Conservation (phyloP, 164 flowering plant species). For the Buxus sempervirens region DNA sequence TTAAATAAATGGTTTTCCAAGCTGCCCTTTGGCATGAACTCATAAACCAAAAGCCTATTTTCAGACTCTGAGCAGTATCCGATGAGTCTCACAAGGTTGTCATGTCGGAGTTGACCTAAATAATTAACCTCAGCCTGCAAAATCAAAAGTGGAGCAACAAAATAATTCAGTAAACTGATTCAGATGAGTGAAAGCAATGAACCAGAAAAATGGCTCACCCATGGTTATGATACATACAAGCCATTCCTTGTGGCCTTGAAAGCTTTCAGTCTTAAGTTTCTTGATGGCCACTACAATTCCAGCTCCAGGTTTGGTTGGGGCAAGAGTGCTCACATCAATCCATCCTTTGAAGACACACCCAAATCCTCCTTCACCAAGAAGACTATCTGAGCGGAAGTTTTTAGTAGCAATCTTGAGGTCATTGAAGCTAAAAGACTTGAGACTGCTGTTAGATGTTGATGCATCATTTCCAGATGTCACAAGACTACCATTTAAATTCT, state of each 20-base stretch:
- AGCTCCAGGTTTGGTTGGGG: conserved; percentile 58
- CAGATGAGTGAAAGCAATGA: not conserved
- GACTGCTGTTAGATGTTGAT: conserved; percentile 23
- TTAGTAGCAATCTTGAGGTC: conserved; percentile 72
- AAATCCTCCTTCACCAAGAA: conserved; percentile 91
- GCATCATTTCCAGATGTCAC: conserved; percentile 22
- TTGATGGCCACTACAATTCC: conserved; percentile 75
- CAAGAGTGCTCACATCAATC: conserved; percentile 54
- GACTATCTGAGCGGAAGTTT: conserved; percentile 61
- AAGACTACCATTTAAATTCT: conserved; percentile 9
- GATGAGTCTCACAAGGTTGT: conserved; percentile 68
- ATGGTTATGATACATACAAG: conserved; percentile 43
- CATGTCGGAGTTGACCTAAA: conserved; percentile 61
- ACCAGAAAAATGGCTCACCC: not conserved
- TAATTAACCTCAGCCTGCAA: conserved; percentile 73
- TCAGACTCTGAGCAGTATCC: conserved; percentile 65
- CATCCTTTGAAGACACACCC: conserved; percentile 91
- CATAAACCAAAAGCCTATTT: conserved; percentile 72
- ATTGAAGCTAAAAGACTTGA: conserved; percentile 57
- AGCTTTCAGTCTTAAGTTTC: conserved; percentile 64
- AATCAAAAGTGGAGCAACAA: conserved; percentile 1
- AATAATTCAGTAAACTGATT: conserved; percentile 3
- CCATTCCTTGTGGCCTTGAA: conserved; percentile 93
- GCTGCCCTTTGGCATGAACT: conserved; percentile 79
- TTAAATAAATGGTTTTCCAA: conserved; percentile 85